Percentiles rank a stretch among this genome's conserved stretches.
phyloP scores from a whole-genome alignment of 257 asterid species.

The Lycium ferocissimum region DNA sequence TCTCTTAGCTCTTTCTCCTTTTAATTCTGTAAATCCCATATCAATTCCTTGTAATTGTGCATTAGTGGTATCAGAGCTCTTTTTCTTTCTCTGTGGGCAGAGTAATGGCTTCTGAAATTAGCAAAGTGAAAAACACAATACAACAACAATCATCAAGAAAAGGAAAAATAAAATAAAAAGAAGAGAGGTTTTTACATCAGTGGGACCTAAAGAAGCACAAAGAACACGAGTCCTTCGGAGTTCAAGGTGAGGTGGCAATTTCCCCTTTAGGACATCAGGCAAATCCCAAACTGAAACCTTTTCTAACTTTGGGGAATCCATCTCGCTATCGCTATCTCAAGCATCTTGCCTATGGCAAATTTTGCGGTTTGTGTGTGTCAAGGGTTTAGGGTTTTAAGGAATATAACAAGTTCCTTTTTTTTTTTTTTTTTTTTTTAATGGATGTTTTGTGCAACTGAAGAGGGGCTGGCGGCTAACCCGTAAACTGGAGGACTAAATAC shows the following conservation, averaged over 20 bases:
- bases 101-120: too few relatives aligned
- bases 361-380: background rate
- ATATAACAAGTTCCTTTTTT: background rate
- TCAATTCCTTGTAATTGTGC: too few relatives aligned
- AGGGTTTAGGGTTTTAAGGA: constrained; percentile 19
- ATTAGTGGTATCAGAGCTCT: too few relatives aligned
- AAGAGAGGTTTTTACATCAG: constrained; percentile 49
- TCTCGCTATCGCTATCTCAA: background rate
- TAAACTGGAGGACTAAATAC: too few relatives aligned
- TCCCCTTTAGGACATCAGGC: constrained; percentile 81
- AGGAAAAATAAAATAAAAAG: background rate
- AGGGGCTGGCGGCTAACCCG: background rate
- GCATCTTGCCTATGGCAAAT: background rate
- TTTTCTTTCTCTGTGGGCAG: too few relatives aligned
- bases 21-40: too few relatives aligned
- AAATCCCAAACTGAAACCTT: constrained; percentile 83
- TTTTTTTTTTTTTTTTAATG: too few relatives aligned
- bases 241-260: constrained; percentile 68
- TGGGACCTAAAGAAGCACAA: constrained; percentile 76
- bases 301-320: background rate
- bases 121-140: too few relatives aligned
- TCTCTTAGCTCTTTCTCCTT: too few relatives aligned
- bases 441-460: background rate
- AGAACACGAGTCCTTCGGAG: constrained; percentile 74
- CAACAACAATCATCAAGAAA: too few relatives aligned